A percentile compares a stretch with the other conserved stretches of the same genome.
Evolutionary conservation across 2,329 filamentous ascomycete genomes (phyloP).

Genomic region (Tolypocladium cylindrosporum): DNA sequence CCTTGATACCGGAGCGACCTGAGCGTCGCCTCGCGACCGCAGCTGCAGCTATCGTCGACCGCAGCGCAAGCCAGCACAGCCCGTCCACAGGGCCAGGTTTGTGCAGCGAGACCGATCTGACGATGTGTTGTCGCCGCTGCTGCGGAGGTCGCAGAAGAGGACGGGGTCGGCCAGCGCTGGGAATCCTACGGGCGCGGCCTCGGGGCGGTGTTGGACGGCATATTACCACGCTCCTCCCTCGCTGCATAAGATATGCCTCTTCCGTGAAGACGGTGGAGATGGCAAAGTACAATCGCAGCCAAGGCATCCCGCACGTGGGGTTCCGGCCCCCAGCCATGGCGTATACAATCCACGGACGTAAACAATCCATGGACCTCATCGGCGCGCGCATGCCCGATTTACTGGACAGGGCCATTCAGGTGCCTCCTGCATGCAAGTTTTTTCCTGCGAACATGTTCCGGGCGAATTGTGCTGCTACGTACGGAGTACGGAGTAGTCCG

Average conservation of each 20-base stretch:
- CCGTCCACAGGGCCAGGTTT: not conserved
- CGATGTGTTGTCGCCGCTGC: not conserved
- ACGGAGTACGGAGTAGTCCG: too few relatives aligned
- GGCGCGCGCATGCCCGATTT: not conserved
- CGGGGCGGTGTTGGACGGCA: not conserved
- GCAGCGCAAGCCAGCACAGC: not conserved
- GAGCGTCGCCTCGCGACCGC: not conserved
- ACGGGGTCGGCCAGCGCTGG: not conserved
- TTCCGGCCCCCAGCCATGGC: not conserved
- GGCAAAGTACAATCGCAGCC: constrained; percentile 3
- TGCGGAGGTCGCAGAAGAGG: not conserved
- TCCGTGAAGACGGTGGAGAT: not conserved
- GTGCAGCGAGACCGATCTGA: not conserved
- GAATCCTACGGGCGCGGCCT: not conserved
- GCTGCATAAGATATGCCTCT: not conserved
- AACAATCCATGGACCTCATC: not conserved
- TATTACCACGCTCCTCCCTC: not conserved
- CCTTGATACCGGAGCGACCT: not conserved
- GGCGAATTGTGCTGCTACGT: not conserved
- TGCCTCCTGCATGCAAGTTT: not conserved
- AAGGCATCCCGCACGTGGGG: constrained; percentile 10
- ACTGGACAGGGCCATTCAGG: not conserved
- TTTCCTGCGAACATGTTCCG: not conserved
- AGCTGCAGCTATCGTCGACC: not conserved
- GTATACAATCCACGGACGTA: too few relatives aligned